Evolutionary conservation across 805 yeast genomes (phyloP).

Genomic region (Priceomyces haplophilus): DNA sequence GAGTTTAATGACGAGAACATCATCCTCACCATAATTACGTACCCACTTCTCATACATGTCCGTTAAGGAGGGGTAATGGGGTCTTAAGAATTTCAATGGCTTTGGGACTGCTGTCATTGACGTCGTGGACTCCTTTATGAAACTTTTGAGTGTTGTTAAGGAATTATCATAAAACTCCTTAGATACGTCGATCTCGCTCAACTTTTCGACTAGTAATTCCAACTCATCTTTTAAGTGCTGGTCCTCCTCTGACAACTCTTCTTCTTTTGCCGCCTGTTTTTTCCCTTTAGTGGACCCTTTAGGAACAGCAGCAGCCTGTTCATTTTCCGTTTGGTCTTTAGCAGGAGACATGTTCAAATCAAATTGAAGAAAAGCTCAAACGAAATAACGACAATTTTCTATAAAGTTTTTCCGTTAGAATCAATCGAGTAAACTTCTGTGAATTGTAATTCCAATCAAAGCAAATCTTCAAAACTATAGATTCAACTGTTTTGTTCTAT

Average conservation of each 20-base stretch:
- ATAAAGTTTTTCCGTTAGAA: background rate
- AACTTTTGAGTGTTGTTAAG: constrained; percentile 67
- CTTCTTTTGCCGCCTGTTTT: constrained; percentile 45
- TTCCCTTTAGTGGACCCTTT: constrained; percentile 15
- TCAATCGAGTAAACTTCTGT: background rate
- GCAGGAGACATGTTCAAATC: constrained; percentile 32
- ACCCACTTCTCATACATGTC: constrained; percentile 69
- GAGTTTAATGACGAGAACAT: constrained; percentile 49
- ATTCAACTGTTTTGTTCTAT: background rate
- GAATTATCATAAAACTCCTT: constrained; percentile 53
- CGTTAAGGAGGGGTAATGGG: constrained; percentile 71
- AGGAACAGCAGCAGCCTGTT: constrained; percentile 17
- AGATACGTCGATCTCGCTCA: constrained; percentile 50
- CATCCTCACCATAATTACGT: constrained; percentile 17
- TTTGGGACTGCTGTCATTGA: constrained; percentile 99
- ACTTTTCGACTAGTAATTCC: constrained; percentile 79
- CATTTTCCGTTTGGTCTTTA: constrained; percentile 21
- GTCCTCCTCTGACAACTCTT: constrained; percentile 92
- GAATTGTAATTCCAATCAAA: too few species aligned
- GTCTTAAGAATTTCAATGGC: constrained; percentile 92
- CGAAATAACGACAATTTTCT: background rate
- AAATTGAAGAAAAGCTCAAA: background rate
- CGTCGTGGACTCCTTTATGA: constrained; percentile 88
- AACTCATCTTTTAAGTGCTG: constrained; percentile 80
- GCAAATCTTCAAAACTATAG: background rate